Evolutionary conservation across 1,139 yeast genomes (phyloP), one percentile per base, ranked within the genome.

Genomic region (Debaryomyces sp.): DNA sequence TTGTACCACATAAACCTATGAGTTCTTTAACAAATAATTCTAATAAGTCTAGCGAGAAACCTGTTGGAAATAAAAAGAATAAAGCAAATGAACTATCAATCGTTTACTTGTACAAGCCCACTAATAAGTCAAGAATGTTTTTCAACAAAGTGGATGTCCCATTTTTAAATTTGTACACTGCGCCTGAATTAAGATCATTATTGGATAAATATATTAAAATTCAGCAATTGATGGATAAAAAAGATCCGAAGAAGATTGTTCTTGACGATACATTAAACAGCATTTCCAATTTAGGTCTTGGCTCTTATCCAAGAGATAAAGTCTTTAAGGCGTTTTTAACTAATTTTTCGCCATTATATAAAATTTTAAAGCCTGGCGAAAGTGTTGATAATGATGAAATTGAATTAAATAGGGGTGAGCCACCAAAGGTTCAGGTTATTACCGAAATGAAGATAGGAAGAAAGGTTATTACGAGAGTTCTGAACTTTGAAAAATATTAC

Each of bases 381-480:
- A 62, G 67, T 6, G 47, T 57, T 1, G 72, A 64, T n/a, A 67
- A 66, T 34, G 72, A 64, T n/a, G 68, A 66, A 33, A 77, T 83
- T 6, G 55, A 54, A 6, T 48, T 65, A 3, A 43, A 51, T 29
- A 87, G 78, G 55, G 98, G 98, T 1, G 68, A 71, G 1, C 75
- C 87, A 1, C 96, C 97, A 7, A 78, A 73, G 41, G 78, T 94
- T 29, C 69, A 77, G 36, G 80, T 94, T 17, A 68, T 83, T 8
- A 85, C 92, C 8, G 96, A 89, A 64, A 79, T 84, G 56, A 87
- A 89, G 56, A 85, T 89, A 50, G 96, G 97, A 0, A 77, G 96
- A 51, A 92, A 91, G 62, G 77, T 86, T 6, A 81, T 90, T 17
- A 92, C 98, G 0, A 76, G 84, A 43, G 80, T 92, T 0, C 72